These are phyloP conservation scores for Lepidium campestre DNA, from an alignment of 441 rosid species.

Conservation along the genomic window DNA sequence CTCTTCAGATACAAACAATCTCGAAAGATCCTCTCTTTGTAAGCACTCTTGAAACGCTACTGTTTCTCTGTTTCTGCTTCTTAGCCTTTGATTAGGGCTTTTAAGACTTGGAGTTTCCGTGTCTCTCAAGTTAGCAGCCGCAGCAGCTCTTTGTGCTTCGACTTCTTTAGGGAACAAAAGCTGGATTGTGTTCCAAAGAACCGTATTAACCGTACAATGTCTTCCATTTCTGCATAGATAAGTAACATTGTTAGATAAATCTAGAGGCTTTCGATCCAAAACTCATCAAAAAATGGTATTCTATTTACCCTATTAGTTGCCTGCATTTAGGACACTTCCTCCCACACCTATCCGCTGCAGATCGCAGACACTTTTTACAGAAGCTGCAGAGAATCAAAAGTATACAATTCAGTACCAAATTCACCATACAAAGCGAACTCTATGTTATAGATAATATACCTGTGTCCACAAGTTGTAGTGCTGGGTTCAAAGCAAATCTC, in stretches of 20 bases:
- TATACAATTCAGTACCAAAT: background rate
- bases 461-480: constrained; percentile 95
- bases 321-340: constrained; percentile 92
- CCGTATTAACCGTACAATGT: constrained; percentile 82
- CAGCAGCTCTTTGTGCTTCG: constrained; percentile 60
- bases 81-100: constrained; percentile 15
- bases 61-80: constrained; percentile 30
- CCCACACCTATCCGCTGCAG: constrained; percentile 91
- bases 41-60: constrained; percentile 23
- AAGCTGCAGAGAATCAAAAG: constrained; percentile 40
- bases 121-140: constrained; percentile 25
- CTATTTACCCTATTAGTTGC: constrained; percentile 65
- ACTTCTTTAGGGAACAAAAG: constrained; percentile 88
- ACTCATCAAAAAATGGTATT: background rate
- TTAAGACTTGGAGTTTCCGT: constrained; percentile 28
- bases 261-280: background rate
- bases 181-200: constrained; percentile 97
- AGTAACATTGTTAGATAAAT: background rate
- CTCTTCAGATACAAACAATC: constrained; percentile 30
- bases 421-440: background rate
- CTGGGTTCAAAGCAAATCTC: constrained; percentile 97
- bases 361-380: constrained; percentile 80
- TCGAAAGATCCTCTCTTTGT: constrained; percentile 40
- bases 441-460: constrained; percentile 30
- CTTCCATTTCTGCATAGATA: constrained; percentile 68